phyloP scores from a whole-genome alignment of 495 filamentous ascomycete species.

The Rhizodiscina lignyota region DNA sequence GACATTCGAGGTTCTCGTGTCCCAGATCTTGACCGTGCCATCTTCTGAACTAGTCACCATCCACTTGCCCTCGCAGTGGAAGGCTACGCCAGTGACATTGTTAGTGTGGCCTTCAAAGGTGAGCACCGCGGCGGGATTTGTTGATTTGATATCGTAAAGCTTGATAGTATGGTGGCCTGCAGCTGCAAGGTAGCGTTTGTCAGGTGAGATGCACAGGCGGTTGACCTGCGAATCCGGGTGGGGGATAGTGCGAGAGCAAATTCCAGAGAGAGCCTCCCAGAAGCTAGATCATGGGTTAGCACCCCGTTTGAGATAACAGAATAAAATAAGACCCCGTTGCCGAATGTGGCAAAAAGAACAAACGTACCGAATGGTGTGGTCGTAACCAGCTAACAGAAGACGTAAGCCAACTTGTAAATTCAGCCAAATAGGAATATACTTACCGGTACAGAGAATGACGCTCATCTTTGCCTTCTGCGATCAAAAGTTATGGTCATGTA shows the following conservation, averaged over 20 bases:
- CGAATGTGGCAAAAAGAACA: slow-evolving; percentile 1
- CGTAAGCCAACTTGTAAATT: slow-evolving; percentile 2
- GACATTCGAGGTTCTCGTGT: slow-evolving; percentile 71
- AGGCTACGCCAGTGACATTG: slow-evolving; percentile 91
- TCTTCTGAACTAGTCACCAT: slow-evolving; percentile 99
- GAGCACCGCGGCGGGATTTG: slow-evolving; percentile 80
- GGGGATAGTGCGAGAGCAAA: slow-evolving; percentile 94
- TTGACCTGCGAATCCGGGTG: slow-evolving; percentile 97
- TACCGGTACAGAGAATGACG: slow-evolving; percentile 78
- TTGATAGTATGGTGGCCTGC: slow-evolving; percentile 91
- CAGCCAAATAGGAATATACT: slow-evolving; percentile 18
- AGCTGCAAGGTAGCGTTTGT: slow-evolving; percentile 89
- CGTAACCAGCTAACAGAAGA: slow-evolving; percentile 64
- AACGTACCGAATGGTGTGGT: slow-evolving; percentile 89
- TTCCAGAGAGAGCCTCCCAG: slow-evolving; percentile 95
- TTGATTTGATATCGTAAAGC: slow-evolving; percentile 93
- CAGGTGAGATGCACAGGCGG: slow-evolving; percentile 91
- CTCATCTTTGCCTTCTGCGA: slow-evolving; percentile 42
- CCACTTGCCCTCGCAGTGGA: slow-evolving; percentile 98
- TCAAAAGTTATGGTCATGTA: too few species aligned
- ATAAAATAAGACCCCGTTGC: not conserved
- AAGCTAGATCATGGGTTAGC: slow-evolving; percentile 37
- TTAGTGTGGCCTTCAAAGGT: slow-evolving; percentile 90
- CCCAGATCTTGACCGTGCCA: slow-evolving; percentile 97
- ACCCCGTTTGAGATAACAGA: slow-evolving; percentile 3